Conservation (phyloP, 75 land plant genomes). For the Cunninghamia lanceolata region DNA sequence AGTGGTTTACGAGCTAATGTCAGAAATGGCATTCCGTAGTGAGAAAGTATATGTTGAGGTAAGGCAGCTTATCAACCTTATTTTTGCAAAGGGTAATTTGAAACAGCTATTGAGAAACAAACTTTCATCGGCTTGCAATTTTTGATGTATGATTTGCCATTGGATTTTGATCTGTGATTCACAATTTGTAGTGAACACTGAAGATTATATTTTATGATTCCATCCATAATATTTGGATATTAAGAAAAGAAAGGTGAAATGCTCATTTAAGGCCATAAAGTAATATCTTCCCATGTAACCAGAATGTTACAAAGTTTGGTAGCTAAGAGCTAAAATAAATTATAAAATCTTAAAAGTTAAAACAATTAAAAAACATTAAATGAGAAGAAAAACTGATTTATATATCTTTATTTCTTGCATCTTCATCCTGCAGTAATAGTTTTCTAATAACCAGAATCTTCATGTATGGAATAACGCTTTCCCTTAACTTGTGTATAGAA, state of each 20-base stretch:
- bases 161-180: background rate
- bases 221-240: background rate
- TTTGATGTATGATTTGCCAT: background rate
- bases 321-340: background rate
- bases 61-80: conserved; percentile 6
- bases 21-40: conserved; percentile 94
- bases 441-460: background rate
- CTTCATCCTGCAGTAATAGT: background rate
- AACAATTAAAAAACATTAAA: background rate
- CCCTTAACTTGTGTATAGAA: background rate
- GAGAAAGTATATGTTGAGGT: conserved; percentile 67
- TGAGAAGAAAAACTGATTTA: background rate
- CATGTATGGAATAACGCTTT: background rate
- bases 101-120: background rate
- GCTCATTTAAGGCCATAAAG: background rate
- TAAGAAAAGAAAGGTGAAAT: background rate
- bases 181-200: background rate
- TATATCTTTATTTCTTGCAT: background rate
- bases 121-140: background rate
- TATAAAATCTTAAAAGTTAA: background rate
- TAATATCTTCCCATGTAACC: background rate
- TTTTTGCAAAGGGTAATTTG: background rate
- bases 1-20: conserved; percentile 96
- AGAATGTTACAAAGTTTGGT: background rate
- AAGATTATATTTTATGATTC: background rate